These are phyloP conservation scores for Chalciporus pseudorubinellus DNA, from an alignment of 768 basidiomycete species.

Conservation along the genomic window DNA sequence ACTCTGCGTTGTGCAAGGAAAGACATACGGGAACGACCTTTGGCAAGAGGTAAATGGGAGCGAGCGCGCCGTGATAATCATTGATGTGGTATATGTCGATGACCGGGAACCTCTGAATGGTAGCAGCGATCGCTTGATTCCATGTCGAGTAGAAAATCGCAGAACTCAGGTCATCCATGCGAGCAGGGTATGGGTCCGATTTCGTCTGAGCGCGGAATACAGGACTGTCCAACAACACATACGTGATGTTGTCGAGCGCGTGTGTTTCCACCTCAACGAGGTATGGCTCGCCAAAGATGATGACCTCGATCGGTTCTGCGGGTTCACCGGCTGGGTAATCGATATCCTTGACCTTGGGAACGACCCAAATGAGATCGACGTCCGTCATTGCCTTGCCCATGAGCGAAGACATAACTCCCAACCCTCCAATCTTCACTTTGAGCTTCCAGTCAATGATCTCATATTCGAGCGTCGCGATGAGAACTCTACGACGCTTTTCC, in stretches of 20 bases:
- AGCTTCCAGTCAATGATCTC: constrained; percentile 97
- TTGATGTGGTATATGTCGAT: constrained; percentile 96
- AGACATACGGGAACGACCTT: constrained; percentile 88
- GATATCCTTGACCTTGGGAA: constrained; percentile 92
- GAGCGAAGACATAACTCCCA: constrained; percentile 95
- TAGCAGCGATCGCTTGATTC: constrained; percentile 95
- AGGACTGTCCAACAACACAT: constrained; percentile 89
- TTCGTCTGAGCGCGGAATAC: constrained; percentile 98
- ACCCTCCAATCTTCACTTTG: constrained; percentile 96
- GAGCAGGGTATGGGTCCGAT: constrained; percentile 91
- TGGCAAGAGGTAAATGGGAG: constrained; percentile 86
- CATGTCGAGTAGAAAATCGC: constrained; percentile 98
- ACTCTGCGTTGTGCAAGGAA: constrained; percentile 95
- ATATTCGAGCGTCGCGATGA: constrained; percentile 92
- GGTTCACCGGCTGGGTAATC: constrained; percentile 92
- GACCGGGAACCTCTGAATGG: constrained; percentile 79
- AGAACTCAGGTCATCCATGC: constrained; percentile 95
- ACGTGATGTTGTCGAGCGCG: constrained; percentile 91
- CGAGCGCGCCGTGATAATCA: constrained; percentile 93
- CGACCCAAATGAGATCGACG: constrained; percentile 90
- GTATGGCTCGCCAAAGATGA: constrained; percentile 95
- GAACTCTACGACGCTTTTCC: constrained; percentile 85
- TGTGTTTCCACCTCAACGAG: constrained; percentile 96
- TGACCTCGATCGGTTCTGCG: constrained; percentile 91
- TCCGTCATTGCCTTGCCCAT: constrained; percentile 99